Base-by-base conservation (phyloP, 2,329 filamentous ascomycete species). In the Diaporthe velutina region DNA sequence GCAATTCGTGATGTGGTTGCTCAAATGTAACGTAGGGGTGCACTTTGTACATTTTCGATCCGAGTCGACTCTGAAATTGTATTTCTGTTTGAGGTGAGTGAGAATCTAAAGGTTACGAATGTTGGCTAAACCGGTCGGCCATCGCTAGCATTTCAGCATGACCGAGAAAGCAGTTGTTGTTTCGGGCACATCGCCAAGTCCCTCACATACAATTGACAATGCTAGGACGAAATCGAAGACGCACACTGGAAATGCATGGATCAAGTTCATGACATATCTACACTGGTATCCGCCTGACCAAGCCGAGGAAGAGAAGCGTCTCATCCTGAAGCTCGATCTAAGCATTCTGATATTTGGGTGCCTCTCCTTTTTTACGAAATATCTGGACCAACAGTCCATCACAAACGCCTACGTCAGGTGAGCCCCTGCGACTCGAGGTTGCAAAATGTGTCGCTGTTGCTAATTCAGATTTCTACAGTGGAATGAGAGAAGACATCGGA, bases 341-440 rank as follows among this genome's bases (percentile, higher is more conserved):
- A 80, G 80, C 71, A 83, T 85, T 50, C 77, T 85, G 28, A 76
- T 84, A 10, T 84, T 83, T 75, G 83, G 83, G 0, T 85, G 83
- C 33, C 76, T 84, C 5, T 83, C 81, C 10, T 84, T 84, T 77
- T 85, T 84, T 73, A 85, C 83, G 5, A 84, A 85, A 60, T 84
- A 84, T 70, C 79, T 85, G 8, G 82, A 84, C 64, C 82, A 83
- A 55, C 80, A 82, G 30, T 82, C 82, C 3, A 78, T 83, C n/a
- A 83, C 82, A 66, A 84, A 84, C 30, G 82, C 82, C 52, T 83
- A 82, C 73, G 82, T 84, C 28, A 83, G 80, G 82, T 82, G 76
- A 8, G 78, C 77, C 19, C 12, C 15, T 42, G 1, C 3, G 10
- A 22, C 75, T 55, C 17, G 73, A 22, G 6, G 8, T n/a, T 10